phyloP scores from a whole-genome alignment of 1,139 yeast genomes.

The Torulaspora pretoriensis region DNA sequence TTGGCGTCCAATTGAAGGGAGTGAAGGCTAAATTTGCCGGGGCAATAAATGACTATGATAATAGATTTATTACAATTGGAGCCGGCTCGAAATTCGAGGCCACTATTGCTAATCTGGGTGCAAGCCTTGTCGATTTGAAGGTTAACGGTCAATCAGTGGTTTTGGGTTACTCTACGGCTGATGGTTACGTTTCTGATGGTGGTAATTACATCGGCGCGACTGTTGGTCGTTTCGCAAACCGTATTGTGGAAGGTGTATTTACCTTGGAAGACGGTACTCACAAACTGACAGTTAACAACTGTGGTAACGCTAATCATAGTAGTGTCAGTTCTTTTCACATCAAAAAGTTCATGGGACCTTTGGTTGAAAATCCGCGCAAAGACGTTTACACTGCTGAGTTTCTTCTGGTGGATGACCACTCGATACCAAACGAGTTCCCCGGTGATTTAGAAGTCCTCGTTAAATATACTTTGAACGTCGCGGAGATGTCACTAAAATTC shows the following conservation, averaged over 20 bases:
- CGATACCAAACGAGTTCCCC: slow-evolving; percentile 19
- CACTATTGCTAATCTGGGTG: slow-evolving; percentile 50
- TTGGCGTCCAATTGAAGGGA: slow-evolving; percentile 46
- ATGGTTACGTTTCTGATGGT: slow-evolving; percentile 38
- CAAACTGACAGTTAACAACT: slow-evolving; percentile 41
- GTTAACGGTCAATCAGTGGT: slow-evolving; percentile 39
- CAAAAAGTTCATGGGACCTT: slow-evolving; percentile 46
- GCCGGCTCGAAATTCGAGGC: slow-evolving; percentile 40
- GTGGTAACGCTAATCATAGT: slow-evolving; percentile 45
- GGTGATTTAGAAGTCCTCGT: slow-evolving; percentile 25
- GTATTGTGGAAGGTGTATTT: slow-evolving; percentile 47
- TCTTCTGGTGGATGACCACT: slow-evolving; percentile 10
- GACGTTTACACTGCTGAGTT: slow-evolving; percentile 49
- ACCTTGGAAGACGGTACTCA: slow-evolving; percentile 41
- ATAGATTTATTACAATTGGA: slow-evolving; percentile 43
- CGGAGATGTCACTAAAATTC: slow-evolving; percentile 38
- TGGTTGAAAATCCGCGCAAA: slow-evolving; percentile 37
- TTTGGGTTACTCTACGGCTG: slow-evolving; percentile 36
- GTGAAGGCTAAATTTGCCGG: slow-evolving; percentile 24
- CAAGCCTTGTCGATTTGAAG: slow-evolving; percentile 43
- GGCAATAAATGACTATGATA: slow-evolving; percentile 16
- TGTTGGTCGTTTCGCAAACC: slow-evolving; percentile 60
- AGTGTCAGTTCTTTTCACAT: slow-evolving; percentile 52
- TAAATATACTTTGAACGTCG: slow-evolving; percentile 22
- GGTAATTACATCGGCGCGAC: slow-evolving; percentile 58